Conservation (phyloP, 2,329 filamentous ascomycete genomes). For the Akanthomyces muscarius region DNA sequence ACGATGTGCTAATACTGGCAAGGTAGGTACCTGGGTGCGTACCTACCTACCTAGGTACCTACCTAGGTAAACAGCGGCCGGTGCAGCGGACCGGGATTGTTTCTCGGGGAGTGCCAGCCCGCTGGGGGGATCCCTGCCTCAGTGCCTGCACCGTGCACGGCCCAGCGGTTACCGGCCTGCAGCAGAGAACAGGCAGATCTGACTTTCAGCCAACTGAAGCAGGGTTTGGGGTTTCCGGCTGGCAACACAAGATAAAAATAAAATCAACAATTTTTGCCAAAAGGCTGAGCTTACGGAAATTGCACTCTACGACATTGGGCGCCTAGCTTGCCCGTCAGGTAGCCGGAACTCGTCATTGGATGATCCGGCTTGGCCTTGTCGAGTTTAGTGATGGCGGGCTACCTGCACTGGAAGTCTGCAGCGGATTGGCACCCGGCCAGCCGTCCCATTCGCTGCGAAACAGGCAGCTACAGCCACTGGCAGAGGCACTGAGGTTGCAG, state of each 20-base stretch:
- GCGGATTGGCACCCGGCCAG: background rate
- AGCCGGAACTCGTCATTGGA: background rate
- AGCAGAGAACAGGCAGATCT: background rate
- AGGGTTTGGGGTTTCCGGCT: background rate
- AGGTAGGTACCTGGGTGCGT: too few species aligned
- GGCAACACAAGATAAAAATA: background rate
- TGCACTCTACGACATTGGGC: background rate
- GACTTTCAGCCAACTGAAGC: background rate
- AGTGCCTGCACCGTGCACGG: background rate
- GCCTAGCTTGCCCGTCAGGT: background rate
- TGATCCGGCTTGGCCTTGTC: background rate
- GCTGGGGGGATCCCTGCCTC: background rate
- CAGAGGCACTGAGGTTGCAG: background rate
- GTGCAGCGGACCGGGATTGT: background rate
- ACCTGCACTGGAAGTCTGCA: background rate
- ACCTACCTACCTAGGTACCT: too few species aligned
- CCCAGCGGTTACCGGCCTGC: background rate
- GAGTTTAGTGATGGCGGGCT: background rate
- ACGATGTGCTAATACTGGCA: too few species aligned
- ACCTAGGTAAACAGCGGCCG: too few species aligned
- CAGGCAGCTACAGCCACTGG: background rate
- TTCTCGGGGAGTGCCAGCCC: background rate
- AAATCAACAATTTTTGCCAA: background rate
- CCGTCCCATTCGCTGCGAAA: background rate
- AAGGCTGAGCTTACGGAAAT: background rate